Percentiles rank a stretch among this genome's conserved stretches.
Conservation (phyloP, 352 stramenopile genomes). For the Pythium oligandrum region DNA sequence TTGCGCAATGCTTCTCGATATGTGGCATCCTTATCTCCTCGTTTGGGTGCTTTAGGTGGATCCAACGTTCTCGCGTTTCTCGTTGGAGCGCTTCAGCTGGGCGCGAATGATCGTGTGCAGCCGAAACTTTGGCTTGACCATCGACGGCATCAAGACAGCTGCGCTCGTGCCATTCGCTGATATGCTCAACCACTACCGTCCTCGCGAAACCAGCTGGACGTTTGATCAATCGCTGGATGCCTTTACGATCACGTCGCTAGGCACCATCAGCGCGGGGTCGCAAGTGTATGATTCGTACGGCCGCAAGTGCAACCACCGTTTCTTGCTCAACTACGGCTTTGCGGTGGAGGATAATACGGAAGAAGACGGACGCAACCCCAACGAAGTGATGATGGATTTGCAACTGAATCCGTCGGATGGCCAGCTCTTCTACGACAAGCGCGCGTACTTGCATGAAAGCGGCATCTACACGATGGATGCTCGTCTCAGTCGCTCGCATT, state of each 20-base stretch:
- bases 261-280: constrained; percentile 63
- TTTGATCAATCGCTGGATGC: constrained; percentile 80
- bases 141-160: constrained; percentile 96
- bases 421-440: constrained; percentile 83
- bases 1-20: too few species aligned
- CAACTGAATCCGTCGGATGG: constrained; percentile 55
- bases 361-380: constrained; percentile 96
- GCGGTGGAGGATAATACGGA: constrained; percentile 98
- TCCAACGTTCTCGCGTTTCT: constrained; percentile 90
- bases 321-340: constrained; percentile 99
- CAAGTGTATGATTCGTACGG: constrained; percentile 99
- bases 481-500: constrained; percentile 81
- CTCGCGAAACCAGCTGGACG: constrained; percentile 94
- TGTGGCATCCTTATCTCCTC: too few species aligned
- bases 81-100: constrained; percentile 97
- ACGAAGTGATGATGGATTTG: constrained; percentile 93
- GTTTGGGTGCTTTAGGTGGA: constrained; percentile 40
- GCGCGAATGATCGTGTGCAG: constrained; percentile 98
- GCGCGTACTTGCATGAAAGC: constrained; percentile 79
- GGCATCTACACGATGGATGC: constrained; percentile 85
- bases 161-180: constrained; percentile 98
- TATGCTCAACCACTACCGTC: constrained; percentile 99
- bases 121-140: constrained; percentile 98
- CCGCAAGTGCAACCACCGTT: constrained; percentile 99
- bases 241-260: constrained; percentile 89